Base-by-base conservation (phyloP, 176 grass and related monocot species). In the Pontederia paniculata region DNA sequence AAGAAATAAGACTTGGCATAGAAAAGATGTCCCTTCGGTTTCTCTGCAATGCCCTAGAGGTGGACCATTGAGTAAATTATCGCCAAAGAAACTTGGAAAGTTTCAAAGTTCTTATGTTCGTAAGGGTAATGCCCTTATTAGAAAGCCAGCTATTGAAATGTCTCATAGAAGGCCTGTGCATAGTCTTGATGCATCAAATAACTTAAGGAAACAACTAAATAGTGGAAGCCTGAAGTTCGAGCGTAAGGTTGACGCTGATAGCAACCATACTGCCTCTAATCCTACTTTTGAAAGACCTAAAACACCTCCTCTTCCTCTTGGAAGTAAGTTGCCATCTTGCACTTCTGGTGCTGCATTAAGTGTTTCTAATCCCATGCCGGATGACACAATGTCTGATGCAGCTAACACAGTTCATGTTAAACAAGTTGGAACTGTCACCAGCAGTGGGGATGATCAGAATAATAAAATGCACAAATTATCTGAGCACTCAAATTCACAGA, bases 91-190 rank as follows among this genome's bases (percentile, higher is more conserved):
- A 56, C 65, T 45, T 63, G 77, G 58, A 17, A 81, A 79, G 78
- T 52, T 68, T 70, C 73, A 77, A 63, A 98, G 70, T 48, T 87
- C 83, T 72, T 98, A 98, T 69, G 81, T 91, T 56, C 79, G 93
- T 53, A 98, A 91, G 60, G 93, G 93, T 58, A 90, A 98, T 60
- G 77, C 83, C 45, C 83, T 98, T 58, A 84, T 98, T 75, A 98
- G 93, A 83, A 89, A 89, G 61, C 78, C 86, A 74, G 72, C 80
- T 31, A 73, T 55, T 12, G 69, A 69, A 66, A 65, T 58, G 62
- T 53, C 64, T 70, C 54, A 57, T 48, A 68, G 28, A 37, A 37
- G 60, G 67, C 73, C 78, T 55, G 76, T 67, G 45, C 63, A 71
- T 42, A 46, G 21, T 56, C 42, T 61, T 3, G 73, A 76, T 55